Percentiles rank a stretch among this genome's conserved stretches.
Conservation (phyloP, 345 rosid genomes). For the Eucalyptus erythrocorys region DNA sequence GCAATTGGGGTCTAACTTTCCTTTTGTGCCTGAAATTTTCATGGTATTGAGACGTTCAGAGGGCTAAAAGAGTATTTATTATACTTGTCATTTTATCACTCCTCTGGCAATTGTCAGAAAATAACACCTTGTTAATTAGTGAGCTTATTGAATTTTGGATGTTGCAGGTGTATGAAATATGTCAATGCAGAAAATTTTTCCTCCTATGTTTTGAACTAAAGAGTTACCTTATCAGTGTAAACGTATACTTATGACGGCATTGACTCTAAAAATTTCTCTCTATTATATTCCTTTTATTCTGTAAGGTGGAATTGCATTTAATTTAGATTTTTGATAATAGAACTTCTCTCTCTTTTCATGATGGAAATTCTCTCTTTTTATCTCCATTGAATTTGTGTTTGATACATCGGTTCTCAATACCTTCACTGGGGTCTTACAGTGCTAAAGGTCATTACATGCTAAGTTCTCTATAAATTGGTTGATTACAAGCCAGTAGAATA, state of each 20-base stretch:
- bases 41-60: neutral
- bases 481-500: neutral
- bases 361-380: neutral
- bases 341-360: neutral
- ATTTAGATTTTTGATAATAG: neutral
- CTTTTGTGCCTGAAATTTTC: neutral
- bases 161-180: neutral
- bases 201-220: neutral
- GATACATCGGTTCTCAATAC: neutral
- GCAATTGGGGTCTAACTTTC: neutral
- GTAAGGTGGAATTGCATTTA: neutral
- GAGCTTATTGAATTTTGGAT: neutral
- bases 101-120: neutral
- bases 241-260: neutral
- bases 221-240: neutral
- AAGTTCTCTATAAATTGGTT: neutral
- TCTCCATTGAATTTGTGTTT: neutral
- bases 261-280: neutral
- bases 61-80: neutral
- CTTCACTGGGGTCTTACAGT: neutral
- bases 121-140: neutral
- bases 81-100: neutral
- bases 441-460: neutral
- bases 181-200: neutral
- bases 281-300: neutral